A percentile compares a stretch with the other conserved stretches of the same genome.
phyloP scores from a whole-genome alignment of 2,329 filamentous ascomycete species.

The Lachnellula subtilissima region DNA sequence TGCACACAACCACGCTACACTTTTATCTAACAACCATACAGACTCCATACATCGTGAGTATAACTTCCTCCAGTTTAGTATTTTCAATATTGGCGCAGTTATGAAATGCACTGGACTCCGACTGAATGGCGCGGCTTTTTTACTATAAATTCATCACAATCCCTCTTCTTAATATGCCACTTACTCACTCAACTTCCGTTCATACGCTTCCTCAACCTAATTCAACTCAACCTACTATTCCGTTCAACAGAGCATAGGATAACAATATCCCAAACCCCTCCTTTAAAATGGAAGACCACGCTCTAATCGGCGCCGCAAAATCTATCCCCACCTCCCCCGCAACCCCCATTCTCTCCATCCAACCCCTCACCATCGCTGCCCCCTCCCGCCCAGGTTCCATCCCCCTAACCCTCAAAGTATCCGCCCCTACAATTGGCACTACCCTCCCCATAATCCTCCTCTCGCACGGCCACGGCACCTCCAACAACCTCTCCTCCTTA shows the following conservation, averaged over 20 bases:
- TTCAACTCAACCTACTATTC: neutral
- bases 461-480: conserved; percentile 37
- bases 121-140: neutral
- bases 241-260: neutral
- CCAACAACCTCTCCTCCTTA: conserved; percentile 37
- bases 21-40: neutral
- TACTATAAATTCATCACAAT: neutral
- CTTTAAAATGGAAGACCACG: conserved; percentile 4
- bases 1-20: neutral
- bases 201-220: neutral
- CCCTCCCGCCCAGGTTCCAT: conserved; percentile 19
- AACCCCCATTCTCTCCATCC: conserved; percentile 29
- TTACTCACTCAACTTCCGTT: neutral
- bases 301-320: conserved; percentile 34
- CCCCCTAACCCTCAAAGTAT: conserved; percentile 35
- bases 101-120: neutral
- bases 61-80: no score
- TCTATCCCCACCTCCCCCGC: conserved; percentile 34
- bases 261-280: neutral
- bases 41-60: neutral
- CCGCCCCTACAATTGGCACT: conserved; percentile 30
- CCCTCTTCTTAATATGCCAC: neutral
- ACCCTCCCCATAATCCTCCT: conserved; percentile 38
- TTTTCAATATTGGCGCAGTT: neutral
- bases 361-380: conserved; percentile 14